Conservation (phyloP, 1,284 basidiomycete genomes). For the Ustilago curta region DNA sequence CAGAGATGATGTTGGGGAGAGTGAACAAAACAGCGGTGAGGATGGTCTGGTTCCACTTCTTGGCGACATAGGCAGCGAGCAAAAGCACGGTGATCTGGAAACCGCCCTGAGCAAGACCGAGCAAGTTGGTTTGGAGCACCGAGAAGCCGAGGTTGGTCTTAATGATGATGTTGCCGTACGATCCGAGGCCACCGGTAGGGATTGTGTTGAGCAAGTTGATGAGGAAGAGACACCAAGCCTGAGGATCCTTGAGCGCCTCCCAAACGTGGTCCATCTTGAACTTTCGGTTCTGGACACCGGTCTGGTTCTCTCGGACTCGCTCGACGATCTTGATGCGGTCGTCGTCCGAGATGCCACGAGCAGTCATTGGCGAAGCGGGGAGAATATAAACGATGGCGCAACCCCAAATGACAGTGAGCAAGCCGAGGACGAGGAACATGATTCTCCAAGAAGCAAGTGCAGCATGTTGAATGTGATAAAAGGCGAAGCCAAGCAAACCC, state of each 20-base stretch:
- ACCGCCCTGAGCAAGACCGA: conserved; percentile 59
- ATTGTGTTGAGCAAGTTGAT: conserved; percentile 74
- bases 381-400: conserved; percentile 63
- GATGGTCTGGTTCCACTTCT: conserved; percentile 63
- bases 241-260: conserved; percentile 73
- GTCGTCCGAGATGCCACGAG: conserved; percentile 71
- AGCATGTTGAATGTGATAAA: conserved; percentile 71
- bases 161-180: conserved; percentile 72
- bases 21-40: conserved; percentile 49
- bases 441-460: conserved; percentile 74
- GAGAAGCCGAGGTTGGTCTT: conserved; percentile 63
- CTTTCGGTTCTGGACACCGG: conserved; percentile 74
- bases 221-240: conserved; percentile 58
- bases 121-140: conserved; percentile 58
- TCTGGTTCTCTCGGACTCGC: conserved; percentile 73
- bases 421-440: conserved; percentile 70
- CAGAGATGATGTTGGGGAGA: conserved; percentile 51
- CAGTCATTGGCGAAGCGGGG: conserved; percentile 46
- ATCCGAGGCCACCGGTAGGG: conserved; percentile 72
- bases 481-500: conserved; percentile 64
- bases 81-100: conserved; percentile 50
- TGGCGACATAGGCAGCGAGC: conserved; percentile 34
- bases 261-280: conserved; percentile 73
- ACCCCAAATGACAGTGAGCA: conserved; percentile 48
- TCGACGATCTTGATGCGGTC: conserved; percentile 74